Evolutionary conservation across 139 green algal genomes (phyloP), one percentile per base, ranked within the genome.

Genomic region (Gonium pectorale): DNA sequence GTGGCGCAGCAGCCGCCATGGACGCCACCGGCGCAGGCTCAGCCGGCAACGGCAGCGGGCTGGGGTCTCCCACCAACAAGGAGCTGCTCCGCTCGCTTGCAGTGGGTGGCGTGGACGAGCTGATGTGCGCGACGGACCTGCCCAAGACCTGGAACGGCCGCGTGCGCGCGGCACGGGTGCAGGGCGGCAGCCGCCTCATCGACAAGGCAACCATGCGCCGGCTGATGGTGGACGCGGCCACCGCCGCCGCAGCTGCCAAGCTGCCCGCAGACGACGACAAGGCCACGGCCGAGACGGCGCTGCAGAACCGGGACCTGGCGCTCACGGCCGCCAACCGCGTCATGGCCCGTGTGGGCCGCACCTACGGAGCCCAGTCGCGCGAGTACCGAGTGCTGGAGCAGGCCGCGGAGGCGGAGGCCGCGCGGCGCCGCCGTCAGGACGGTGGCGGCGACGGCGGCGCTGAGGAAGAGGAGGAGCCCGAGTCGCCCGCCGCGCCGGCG

Each of bases 111-210:
- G 21, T 73, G 29, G 70, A 73, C 44, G 52, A 60, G 52, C 72
- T 69, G 40, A 35, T 66, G 43, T 35, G 35, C 31, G 59, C 80
- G 54, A 21, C 44, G 15, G 7, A 60, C 3, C 54, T 85, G 43
- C 22, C 85, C 37, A 63, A 77, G 44, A 74, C 60, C 24, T 66
- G 72, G 33, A 85, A 85, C 59, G 80, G 80, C 35, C 62, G 79
- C 43, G n/a, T 89, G 37, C 51, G 80, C 0, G 52, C 56, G 8
- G 7, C 49, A 0, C 70, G 52, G 2, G 51, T 79, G 51, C 21
- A 1, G 27, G 51, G 49, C 5, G 80, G 80, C 51, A 24, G 66
- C 19, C 24, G 54, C 8, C 83, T 81, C 35, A 4, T 90, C 4
- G 63, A 86, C 54, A 62, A 73, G 33, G 64, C 59, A 3, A 54